Evolutionary conservation across 1,284 basidiomycete genomes (phyloP).

Genomic region (Ustilago crameri): DNA sequence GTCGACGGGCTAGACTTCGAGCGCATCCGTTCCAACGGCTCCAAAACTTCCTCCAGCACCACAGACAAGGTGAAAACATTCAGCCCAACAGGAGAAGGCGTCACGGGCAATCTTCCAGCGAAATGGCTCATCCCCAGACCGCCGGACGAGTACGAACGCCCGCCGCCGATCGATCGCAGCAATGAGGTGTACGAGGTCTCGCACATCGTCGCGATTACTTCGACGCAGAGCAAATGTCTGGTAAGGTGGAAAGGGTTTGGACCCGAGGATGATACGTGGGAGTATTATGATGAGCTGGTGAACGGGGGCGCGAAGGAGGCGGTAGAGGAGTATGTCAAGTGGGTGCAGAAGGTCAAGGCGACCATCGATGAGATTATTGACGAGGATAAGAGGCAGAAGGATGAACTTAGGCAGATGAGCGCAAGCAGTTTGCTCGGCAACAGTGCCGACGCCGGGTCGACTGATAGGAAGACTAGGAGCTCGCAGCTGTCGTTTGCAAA

Average conservation of each 20-base stretch:
- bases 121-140: slow-evolving; percentile 40
- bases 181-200: slow-evolving; percentile 41
- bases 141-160: slow-evolving; percentile 25
- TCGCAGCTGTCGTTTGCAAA: slow-evolving; percentile 22
- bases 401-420: slow-evolving; percentile 19
- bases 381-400: slow-evolving; percentile 22
- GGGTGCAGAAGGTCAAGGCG: slow-evolving; percentile 27
- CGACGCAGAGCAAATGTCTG: slow-evolving; percentile 69
- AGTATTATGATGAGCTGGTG: slow-evolving; percentile 71
- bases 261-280: slow-evolving; percentile 75
- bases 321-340: slow-evolving; percentile 57
- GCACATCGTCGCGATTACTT: slow-evolving; percentile 41
- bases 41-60: slow-evolving; percentile 11
- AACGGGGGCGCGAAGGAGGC: slow-evolving; percentile 71
- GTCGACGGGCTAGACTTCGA: slow-evolving; percentile 32
- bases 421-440: slow-evolving; percentile 3
- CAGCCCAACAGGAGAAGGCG: slow-evolving; percentile 67
- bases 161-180: slow-evolving; percentile 23
- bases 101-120: slow-evolving; percentile 46
- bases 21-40: slow-evolving; percentile 29
- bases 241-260: slow-evolving; percentile 76
- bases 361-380: slow-evolving; percentile 31
- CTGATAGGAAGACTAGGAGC: neutral
- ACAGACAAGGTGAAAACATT: slow-evolving; percentile 27
- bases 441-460: neutral